These are phyloP conservation scores for Wickerhamomyces canadensis DNA, from an alignment of 805 yeast species.

Conservation along the genomic window DNA sequence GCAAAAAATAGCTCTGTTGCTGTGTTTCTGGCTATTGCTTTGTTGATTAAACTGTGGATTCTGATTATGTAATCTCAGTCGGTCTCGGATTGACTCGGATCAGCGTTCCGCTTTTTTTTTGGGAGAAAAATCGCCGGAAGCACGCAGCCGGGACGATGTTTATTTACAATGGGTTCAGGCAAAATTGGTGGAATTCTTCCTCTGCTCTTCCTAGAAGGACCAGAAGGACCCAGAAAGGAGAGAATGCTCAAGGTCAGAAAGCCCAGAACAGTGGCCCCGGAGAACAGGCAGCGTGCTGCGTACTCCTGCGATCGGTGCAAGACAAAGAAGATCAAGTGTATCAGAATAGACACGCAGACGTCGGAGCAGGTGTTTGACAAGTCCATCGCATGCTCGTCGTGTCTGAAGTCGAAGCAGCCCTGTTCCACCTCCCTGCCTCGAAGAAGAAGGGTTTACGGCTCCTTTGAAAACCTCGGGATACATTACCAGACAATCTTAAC, in stretches of 20 bases:
- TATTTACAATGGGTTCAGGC: too few relatives aligned
- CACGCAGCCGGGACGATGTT: too few relatives aligned
- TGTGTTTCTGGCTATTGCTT: too few relatives aligned
- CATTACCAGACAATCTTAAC: conserved; percentile 38
- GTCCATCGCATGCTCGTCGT: conserved; percentile 34
- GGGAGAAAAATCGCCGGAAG: too few relatives aligned
- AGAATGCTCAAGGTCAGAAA: conserved; percentile 13
- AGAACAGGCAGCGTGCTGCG: conserved; percentile 35
- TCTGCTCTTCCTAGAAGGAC: too few relatives aligned
- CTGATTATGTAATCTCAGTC: too few relatives aligned
- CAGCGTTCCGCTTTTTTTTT: too few relatives aligned
- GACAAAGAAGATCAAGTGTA: conserved; percentile 26
- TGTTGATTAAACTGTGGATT: too few relatives aligned
- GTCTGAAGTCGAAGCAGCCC: conserved; percentile 31
- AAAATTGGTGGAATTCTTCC: too few relatives aligned
- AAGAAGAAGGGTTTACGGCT: conserved; percentile 35
- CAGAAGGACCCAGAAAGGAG: neutral
- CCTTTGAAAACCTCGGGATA: conserved; percentile 35
- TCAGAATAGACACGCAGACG: neutral
- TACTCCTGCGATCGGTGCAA: conserved; percentile 44
- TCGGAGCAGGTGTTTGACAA: conserved; percentile 24
- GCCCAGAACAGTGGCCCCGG: conserved; percentile 33
- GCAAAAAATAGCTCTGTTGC: too few relatives aligned
- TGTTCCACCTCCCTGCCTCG: conserved; percentile 39
- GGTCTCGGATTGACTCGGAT: too few relatives aligned